A percentile compares a stretch with the other conserved stretches of the same genome.
Conservation (phyloP, 2,329 filamentous ascomycete genomes). For the Metarhizium anisopliae region DNA sequence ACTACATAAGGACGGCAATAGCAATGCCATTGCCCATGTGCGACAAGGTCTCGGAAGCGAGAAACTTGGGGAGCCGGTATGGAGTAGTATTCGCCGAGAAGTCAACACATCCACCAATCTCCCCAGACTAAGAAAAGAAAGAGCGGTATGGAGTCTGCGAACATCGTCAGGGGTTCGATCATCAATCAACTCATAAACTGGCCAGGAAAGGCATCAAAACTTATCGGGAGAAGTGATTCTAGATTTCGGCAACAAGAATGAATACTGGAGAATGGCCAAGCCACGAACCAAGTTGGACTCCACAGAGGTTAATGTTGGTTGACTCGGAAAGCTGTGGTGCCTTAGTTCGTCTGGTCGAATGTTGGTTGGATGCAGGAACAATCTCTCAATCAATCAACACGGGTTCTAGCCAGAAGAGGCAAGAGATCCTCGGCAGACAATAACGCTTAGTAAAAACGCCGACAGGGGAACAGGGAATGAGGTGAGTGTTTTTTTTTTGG, state of each 20-base stretch:
- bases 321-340: background rate
- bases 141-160: too few species aligned
- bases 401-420: conserved; percentile 7
- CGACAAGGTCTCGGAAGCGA: background rate
- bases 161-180: background rate
- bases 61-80: background rate
- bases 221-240: background rate
- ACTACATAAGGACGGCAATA: too few species aligned
- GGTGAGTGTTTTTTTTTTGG: background rate
- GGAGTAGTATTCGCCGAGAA: background rate
- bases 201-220: background rate
- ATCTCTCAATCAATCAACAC: conserved; percentile 15
- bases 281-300: background rate
- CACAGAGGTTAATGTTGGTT: background rate
- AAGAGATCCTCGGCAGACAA: conserved; percentile 5
- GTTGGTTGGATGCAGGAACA: conserved; percentile 20
- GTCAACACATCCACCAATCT: too few species aligned
- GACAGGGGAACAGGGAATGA: background rate
- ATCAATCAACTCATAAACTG: background rate
- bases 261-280: background rate
- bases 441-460: background rate
- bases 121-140: background rate
- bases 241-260: background rate
- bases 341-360: background rate
- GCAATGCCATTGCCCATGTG: background rate